Evolutionary conservation across 2,329 filamentous ascomycete species (phyloP), one percentile per base, ranked within the genome.

Genomic region (Alternaria sp.): DNA sequence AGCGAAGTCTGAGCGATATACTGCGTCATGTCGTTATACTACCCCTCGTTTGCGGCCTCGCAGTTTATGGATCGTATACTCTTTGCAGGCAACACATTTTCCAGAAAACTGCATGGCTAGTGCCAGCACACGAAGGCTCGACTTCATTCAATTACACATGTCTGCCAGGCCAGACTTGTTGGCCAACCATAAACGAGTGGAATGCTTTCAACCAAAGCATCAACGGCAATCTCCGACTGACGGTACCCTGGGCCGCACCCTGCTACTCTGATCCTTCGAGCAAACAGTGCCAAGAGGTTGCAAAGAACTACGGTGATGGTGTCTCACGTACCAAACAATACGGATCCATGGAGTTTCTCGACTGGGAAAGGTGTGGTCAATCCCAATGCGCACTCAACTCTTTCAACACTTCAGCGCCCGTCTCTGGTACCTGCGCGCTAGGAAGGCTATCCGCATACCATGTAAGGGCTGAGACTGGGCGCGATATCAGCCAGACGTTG

Each of bases 141-240:
- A n/a, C 41, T 7, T 24, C 54, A 3, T 71, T 64, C 4, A 76
- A 71, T 30, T 76, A 75, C 54, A 74, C 73, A 30, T 78, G 75
- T 52, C 61, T 65, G 57, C 80, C 79, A 3, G 71, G 70, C 6
- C 75, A 81, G 51, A 47, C 59, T 24, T 81, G 80, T 48, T 78
- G 75, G 75, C 74, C 74, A 12, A 70, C 68, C 2, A 38, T 57
- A n/a, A 64, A 7, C n/a, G 63, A 76, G 16, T 78, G 75, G 75
- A 63, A 59, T 14, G 44, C 62, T 5, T 78, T 78, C 66, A 77
- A 78, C 42, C 65, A 66, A 30, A 75, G 71, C 54, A 71, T 78
- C 42, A 51, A 63, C 32, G 75, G 75, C 22, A 68, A 70, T 22
- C 65, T 78, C 16, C 64, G 63, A 43, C 36, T 70, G 18, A 77